These are phyloP conservation scores for Parathielavia appendiculata DNA, from an alignment of 495 filamentous ascomycete genomes.

Conservation along the genomic window DNA sequence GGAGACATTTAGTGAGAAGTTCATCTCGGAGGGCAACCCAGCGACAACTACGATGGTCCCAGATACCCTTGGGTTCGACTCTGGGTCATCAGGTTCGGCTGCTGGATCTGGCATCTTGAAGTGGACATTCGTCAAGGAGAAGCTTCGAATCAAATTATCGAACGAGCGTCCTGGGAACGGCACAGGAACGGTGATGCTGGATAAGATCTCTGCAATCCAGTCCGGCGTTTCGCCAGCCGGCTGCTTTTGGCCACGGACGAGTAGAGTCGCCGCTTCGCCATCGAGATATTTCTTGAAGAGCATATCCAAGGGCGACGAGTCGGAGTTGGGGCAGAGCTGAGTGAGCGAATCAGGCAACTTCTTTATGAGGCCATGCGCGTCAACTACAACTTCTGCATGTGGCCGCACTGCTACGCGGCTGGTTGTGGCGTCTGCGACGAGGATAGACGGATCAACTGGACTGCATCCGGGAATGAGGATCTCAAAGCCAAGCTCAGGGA, in stretches of 20 bases:
- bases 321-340: slow-evolving; percentile 62
- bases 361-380: slow-evolving; percentile 62
- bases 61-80: slow-evolving; percentile 69
- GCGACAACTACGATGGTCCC: slow-evolving; percentile 74
- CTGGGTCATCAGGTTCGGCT: slow-evolving; percentile 68
- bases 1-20: slow-evolving; percentile 71
- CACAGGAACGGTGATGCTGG: slow-evolving; percentile 76
- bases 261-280: slow-evolving; percentile 69
- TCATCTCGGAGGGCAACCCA: slow-evolving; percentile 74
- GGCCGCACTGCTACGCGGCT: slow-evolving; percentile 59
- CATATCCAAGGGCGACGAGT: slow-evolving; percentile 78
- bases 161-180: slow-evolving; percentile 75
- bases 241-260: slow-evolving; percentile 67
- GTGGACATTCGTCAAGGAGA: slow-evolving; percentile 75
- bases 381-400: slow-evolving; percentile 56
- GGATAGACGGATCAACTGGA: slow-evolving; percentile 57
- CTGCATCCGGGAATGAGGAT: slow-evolving; percentile 79
- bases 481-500: slow-evolving; percentile 77
- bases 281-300: slow-evolving; percentile 76
- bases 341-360: slow-evolving; percentile 67
- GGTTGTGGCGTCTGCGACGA: slow-evolving; percentile 66
- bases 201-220: slow-evolving; percentile 77
- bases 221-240: slow-evolving; percentile 61
- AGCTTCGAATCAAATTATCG: slow-evolving; percentile 76
- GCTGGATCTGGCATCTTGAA: slow-evolving; percentile 75